Base-by-base conservation (phyloP, 2,329 filamentous ascomycete genomes). In the Colletotrichum siamense region DNA sequence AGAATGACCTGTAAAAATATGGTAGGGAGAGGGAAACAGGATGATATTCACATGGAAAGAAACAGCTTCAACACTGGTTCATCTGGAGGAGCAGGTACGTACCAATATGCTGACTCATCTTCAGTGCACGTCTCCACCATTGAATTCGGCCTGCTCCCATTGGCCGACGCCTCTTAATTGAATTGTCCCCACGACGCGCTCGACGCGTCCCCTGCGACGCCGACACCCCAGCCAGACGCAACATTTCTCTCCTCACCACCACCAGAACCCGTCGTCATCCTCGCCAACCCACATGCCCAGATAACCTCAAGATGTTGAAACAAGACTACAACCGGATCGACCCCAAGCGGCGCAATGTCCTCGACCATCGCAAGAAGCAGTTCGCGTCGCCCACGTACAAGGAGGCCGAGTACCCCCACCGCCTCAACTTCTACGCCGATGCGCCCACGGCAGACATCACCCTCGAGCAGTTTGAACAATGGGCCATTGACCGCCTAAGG, bases 381-480 rank as follows among this genome's bases (percentile, higher is more conserved):
- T 98, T 98, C 83, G 94, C 94, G 73, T 90, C 92, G 24, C 91
- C 95, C 22, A 88, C 90, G 71, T 98, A 93, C 88, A 93, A 95
- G 84, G 92, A 95, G 79, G 90, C 94, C 73, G 90, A 94, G 59
- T 99, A 99, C 83, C 92, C 94, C 16, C 91, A 96, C 84, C 94
- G 96, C 73, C 91, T 99, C 82, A 99, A 98, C 88, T 96, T 98
- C 86, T 99, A 99, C 87, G 88, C 92, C 59, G 90, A 94, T 30
- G 95, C 97, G 62, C 97, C 97, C 0, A 98, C 96, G 0, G 94
- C 95, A 64, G 97, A 99, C 82, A 97, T 99, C 80, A 98, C 95
- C 0, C 92, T 99, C 57, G 97, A 99, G 83, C 94, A 99, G 83
- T 99, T 99, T 82, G 97, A 99, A 84, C 96, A 98, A 90, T 99